Evolutionary conservation across 2,329 filamentous ascomycete genomes (phyloP), one percentile per base, ranked within the genome.

Genomic region (Aureobasidium melanogenum): DNA sequence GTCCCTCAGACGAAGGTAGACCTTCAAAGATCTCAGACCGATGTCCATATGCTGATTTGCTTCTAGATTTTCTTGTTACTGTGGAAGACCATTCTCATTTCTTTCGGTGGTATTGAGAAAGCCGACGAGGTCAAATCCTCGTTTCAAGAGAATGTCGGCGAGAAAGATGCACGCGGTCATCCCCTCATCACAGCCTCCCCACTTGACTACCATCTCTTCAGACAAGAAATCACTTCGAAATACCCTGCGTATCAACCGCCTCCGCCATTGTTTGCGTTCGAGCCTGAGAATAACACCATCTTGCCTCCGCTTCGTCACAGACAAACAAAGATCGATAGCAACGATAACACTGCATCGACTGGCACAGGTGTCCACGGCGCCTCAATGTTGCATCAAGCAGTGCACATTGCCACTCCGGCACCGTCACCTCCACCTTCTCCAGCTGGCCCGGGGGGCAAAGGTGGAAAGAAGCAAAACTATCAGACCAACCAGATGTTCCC

Each of bases 401-500:
- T 99, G 6, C 94, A 99, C 73, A 99, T 99, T 67, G 94, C 94
- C n/a, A 99, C 94, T 1, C 94, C 94, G 0, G 93, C 92, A 0
- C 94, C 94, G 1, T 99, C 94, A 0, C 94, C 94, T 26, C 94
- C 94, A 0, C 94, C 94, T 0, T 97, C 93, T 1, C 94, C 94
- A 10, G 87, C 88, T 36, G 92, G 84, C 0, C 82, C 84, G 3
- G 84, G 91, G 28, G 91, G 91, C 0, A 99, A 97, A 73, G 90
- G 89, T 57, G 92, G 88, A 0, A 99, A 99, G 79, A 99, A 99
- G 72, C 94, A 99, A 70, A 99, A 97, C 67, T 99, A 99, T 69
- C 94, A 99, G 73, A 99, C 94, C 0, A 99, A 99, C 70, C 94
- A 99, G 69, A 94, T 97, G 71, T 97, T 99, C 66, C 94, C 94